Base-by-base conservation (phyloP, 2,329 filamentous ascomycete species). In the Scedosporium boydii region DNA sequence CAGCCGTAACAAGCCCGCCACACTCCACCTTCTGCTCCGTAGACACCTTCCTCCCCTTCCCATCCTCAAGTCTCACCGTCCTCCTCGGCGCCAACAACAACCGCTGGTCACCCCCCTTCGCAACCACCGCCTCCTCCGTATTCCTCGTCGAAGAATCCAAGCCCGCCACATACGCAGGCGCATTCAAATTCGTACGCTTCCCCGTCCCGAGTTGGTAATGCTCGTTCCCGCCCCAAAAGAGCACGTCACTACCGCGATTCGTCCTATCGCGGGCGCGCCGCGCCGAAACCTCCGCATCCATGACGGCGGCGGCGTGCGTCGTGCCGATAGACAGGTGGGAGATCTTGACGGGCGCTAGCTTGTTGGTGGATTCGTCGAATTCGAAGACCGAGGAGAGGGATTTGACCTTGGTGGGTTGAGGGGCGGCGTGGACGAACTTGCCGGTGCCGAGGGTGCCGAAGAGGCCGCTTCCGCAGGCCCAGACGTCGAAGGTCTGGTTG, bases 191-290 rank as follows among this genome's bases (percentile, higher is more conserved):
- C 69, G 85, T 95, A 65, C 93, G 80, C 78, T 89, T 96, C 29
- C 95, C 93, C 0, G 89, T 97, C 12, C 95, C 95, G 27, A 99
- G 83, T 75, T 99, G 95, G 74, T 89, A 97, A 72, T 88, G 85
- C 76, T 98, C 93, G 70, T 98, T 99, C 61, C 91, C 91, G 65
- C 95, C 95, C 91, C 93, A 99, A 80, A 91, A 96, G 1, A 98
- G 73, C 34, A 93, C 87, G 72, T 98, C 95, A 4, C 89, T 86
- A 58, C 95, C 95, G 85, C 87, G 96, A 71, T 95, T 93, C 1
- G 87, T 91, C 16, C 44, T 29, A 69, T 92, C 89, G 16, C 69
- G 78, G 61, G 71, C 75, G 64, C 69, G 72, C 2, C 80, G 77
- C 1, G 87, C 81, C 16, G 80, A 76, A 5, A 92, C 80, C 61